phyloP scores from a whole-genome alignment of 441 rosid genomes.

The Codiaeum variegatum region DNA sequence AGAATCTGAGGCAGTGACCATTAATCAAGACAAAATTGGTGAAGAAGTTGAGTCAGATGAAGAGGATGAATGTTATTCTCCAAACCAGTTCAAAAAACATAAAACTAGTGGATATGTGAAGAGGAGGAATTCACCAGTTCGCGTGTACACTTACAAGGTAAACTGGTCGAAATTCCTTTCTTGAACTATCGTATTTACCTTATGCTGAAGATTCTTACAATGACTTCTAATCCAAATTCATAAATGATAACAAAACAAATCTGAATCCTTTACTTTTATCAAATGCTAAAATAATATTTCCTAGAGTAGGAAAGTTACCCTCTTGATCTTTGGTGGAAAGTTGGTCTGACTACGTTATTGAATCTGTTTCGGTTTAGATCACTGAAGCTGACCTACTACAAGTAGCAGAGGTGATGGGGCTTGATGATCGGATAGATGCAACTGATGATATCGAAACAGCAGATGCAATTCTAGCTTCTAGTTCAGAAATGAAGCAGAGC shows the following conservation, averaged over 20 bases:
- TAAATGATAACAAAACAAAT: neutral
- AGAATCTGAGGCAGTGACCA: conserved; percentile 34
- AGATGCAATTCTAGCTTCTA: conserved; percentile 75
- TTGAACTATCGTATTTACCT: neutral
- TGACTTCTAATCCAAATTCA: neutral
- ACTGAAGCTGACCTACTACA: conserved; percentile 79
- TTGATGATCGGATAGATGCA: conserved; percentile 60
- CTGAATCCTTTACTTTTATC: neutral
- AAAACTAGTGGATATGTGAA: conserved; percentile 31
- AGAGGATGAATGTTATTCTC: conserved; percentile 45
- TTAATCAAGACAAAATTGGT: conserved; percentile 26
- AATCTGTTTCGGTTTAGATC: conserved; percentile 40
- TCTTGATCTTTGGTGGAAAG: neutral
- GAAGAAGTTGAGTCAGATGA: conserved; percentile 45
- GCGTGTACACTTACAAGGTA: conserved; percentile 78
- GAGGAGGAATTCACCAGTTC: conserved; percentile 48
- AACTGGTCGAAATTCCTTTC: conserved; percentile 12
- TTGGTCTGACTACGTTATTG: conserved; percentile 15
- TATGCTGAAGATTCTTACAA: neutral
- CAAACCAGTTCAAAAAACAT: conserved; percentile 29
- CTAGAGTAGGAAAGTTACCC: neutral
- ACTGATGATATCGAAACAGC: conserved; percentile 83
- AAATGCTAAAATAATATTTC: neutral
- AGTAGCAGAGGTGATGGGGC: conserved; percentile 88
- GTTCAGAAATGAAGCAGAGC: conserved; percentile 71